These are phyloP conservation scores for Escovopsis sp. DNA, from an alignment of 2,329 filamentous ascomycete species.

Conservation along the genomic window DNA sequence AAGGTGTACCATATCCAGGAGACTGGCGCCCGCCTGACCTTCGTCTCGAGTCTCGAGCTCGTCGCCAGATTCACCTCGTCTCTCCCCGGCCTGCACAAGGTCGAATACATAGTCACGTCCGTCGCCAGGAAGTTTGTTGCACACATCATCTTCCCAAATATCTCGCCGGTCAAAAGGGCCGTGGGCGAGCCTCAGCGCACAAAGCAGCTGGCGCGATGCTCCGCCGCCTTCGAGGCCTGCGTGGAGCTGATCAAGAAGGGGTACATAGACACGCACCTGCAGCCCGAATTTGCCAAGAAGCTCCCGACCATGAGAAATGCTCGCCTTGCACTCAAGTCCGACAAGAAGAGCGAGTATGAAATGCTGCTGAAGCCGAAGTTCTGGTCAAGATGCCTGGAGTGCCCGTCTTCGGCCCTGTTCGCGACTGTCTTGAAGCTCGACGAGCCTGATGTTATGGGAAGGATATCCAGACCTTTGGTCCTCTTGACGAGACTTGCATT, in stretches of 20 bases:
- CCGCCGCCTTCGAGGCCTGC: conserved; percentile 77
- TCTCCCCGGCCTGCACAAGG: conserved; percentile 25
- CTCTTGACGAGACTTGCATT: conserved; percentile 54
- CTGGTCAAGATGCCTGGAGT: conserved; percentile 40
- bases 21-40: conserved; percentile 68
- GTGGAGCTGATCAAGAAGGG: conserved; percentile 48
- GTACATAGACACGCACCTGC: conserved; percentile 57
- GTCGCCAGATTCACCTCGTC: conserved; percentile 61
- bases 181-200: conserved; percentile 47
- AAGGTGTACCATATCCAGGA: conserved; percentile 43
- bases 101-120: conserved; percentile 47
- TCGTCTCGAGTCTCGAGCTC: conserved; percentile 54
- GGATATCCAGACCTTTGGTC: conserved; percentile 47
- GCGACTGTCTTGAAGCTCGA: conserved; percentile 45
- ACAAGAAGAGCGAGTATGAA: conserved; percentile 55
- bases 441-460: conserved; percentile 38
- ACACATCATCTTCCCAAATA: conserved; percentile 64
- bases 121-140: conserved; percentile 49
- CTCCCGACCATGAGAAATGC: conserved; percentile 80
- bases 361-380: conserved; percentile 67
- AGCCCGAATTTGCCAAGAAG: conserved; percentile 55
- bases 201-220: conserved; percentile 71
- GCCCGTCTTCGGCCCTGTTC: conserved; percentile 37
- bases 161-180: conserved; percentile 53
- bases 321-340: conserved; percentile 62